A percentile compares a stretch with the other conserved stretches of the same genome.
phyloP scores from a whole-genome alignment of 2,329 filamentous ascomycete genomes.

The Trichoderma simmonsii region DNA sequence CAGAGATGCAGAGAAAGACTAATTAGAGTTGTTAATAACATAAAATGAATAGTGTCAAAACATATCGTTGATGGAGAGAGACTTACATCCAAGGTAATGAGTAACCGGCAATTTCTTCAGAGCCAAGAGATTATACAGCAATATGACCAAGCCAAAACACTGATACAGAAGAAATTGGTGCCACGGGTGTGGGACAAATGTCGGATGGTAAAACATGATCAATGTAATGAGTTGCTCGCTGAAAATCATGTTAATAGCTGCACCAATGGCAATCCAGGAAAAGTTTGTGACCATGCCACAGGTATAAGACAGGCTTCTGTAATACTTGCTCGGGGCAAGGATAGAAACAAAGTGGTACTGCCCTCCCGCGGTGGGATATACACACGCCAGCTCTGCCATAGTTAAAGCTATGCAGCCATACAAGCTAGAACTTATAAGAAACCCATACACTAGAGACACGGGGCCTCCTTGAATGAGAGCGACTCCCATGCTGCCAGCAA shows the following conservation, averaged over 20 bases:
- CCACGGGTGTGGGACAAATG: neutral
- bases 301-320: conserved; percentile 14
- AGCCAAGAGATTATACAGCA: neutral
- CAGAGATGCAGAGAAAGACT: neutral
- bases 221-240: neutral
- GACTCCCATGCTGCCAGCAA: conserved; percentile 24
- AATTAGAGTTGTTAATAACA: neutral
- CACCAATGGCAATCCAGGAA: neutral
- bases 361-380: conserved; percentile 37
- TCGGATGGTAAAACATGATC: neutral
- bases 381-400: conserved; percentile 35
- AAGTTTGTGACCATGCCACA: neutral
- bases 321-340: conserved; percentile 24
- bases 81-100: neutral
- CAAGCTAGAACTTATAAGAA: conserved; percentile 1
- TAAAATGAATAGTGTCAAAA: neutral
- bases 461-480: conserved; percentile 19
- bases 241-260: neutral
- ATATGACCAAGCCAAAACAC: neutral
- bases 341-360: conserved; percentile 38
- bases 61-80: neutral
- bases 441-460: conserved; percentile 27
- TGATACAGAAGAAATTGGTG: neutral
- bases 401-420: conserved; percentile 25
- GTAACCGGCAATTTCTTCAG: neutral